A percentile compares a stretch with the other conserved stretches of the same genome.
These are phyloP conservation scores for Schizosaccharomyces lindneri DNA, from an alignment of 805 yeast species.

Conservation along the genomic window DNA sequence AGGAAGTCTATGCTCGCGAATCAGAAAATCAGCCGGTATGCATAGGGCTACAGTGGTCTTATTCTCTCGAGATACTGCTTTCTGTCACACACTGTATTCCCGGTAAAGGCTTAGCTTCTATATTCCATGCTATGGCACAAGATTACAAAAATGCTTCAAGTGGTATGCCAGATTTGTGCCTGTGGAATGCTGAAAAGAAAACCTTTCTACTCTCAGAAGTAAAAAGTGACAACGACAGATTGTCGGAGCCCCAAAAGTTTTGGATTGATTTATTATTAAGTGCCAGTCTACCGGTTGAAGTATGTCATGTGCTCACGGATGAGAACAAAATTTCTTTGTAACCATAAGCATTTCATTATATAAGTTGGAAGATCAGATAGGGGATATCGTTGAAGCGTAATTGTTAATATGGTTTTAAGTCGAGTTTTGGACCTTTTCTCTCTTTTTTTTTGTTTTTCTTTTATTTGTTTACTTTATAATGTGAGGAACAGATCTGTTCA, in stretches of 20 bases:
- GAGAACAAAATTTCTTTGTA: not conserved
- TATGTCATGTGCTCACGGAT: constrained; percentile 9
- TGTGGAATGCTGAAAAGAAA: constrained; percentile 10
- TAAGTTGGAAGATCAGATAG: not conserved
- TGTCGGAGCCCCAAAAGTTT: constrained; percentile 16
- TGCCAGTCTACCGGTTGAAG: constrained; percentile 13
- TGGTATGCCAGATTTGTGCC: constrained; percentile 17
- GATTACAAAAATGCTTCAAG: constrained; percentile 11
- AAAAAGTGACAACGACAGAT: constrained; percentile 16
- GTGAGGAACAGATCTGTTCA: no score
- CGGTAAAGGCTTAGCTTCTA: constrained; percentile 6
- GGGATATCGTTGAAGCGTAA: no score
- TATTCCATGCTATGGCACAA: constrained; percentile 9
- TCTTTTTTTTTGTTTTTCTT: no score
- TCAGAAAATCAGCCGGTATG: constrained; percentile 8
- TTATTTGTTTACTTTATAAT: no score
- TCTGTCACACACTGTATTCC: constrained; percentile 10
- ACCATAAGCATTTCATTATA: not conserved
- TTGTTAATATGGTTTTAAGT: not conserved
- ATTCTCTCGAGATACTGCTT: constrained; percentile 7
- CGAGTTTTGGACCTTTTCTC: no score
- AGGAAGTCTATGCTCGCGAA: constrained; percentile 6
- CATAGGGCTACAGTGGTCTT: constrained; percentile 14
- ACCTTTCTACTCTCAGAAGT: constrained; percentile 14
- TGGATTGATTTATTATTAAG: constrained; percentile 15